Evolutionary conservation across 2,329 filamentous ascomycete species (phyloP), one percentile per base, ranked within the genome.

Genomic region (Mycocentrospora acerina): DNA sequence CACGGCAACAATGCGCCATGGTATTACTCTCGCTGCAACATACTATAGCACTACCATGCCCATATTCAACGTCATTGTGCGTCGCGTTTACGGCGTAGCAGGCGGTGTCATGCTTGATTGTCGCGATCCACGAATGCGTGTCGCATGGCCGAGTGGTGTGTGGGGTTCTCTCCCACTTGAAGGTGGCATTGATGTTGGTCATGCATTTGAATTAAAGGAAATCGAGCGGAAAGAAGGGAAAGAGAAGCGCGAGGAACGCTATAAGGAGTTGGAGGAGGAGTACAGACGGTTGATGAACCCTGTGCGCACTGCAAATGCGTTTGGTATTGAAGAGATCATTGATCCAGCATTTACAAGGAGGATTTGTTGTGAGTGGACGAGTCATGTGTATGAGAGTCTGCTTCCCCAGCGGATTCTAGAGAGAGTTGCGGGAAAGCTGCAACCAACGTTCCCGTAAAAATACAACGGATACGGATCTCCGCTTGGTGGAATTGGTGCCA

Each of bases 251-350:
- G 66, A 72, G 13, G 71, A 71, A 45, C 60, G 73, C 28, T 83
- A 82, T 47, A 68, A 71, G 27, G 76, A 81, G 52, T 48, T 85
- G 22, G 77, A 83, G 29, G 72, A 77, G 16, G 79, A 82, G 57
- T 84, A 84, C 57, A 64, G 71, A 24, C 68, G 80, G 15, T 53
- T 84, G 46, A 83, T 83, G 78, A 85, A 83, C 48, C 81, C 81
- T 0, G 78, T 84, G 1, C 66, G 81, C 12, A 83, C 80, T 4
- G 81, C 81, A 10, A 82, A 83, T 63, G 73, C 75, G 9, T 84
- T 84, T 60, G 78, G 78, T 0, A 71, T 83, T 0, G 80, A 83
- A 60, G 81, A 84, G 59, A 83, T 84, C 30, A 77, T 84, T 27
- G 81, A 84, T 62, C 81, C 80, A 4, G 78, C 77, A 22, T 69